Evolutionary conservation across 2,329 filamentous ascomycete species (phyloP).

Genomic region (Ophiocordyceps camponoti-leonardi): DNA sequence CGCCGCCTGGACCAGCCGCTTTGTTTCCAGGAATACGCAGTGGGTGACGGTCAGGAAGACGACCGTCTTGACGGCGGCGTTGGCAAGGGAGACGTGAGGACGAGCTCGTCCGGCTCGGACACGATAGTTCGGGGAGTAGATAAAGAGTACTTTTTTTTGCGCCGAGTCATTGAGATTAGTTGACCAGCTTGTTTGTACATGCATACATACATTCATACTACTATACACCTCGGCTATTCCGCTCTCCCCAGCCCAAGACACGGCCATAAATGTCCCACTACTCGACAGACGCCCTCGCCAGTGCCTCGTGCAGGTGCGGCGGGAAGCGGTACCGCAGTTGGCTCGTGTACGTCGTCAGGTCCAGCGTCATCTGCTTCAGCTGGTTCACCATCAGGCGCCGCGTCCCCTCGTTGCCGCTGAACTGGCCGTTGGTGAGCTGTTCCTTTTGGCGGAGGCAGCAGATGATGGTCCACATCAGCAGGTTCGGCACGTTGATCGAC

Average conservation of each 20-base stretch:
- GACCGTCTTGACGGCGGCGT: no score
- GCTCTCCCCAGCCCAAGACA: no score
- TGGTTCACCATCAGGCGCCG: constrained; percentile 48
- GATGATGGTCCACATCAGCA: constrained; percentile 85
- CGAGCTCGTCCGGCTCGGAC: no score
- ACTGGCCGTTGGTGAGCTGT: constrained; percentile 51
- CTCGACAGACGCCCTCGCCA: constrained; percentile 67
- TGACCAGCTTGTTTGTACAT: no score
- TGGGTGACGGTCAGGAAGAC: no score
- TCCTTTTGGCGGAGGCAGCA: constrained; percentile 69
- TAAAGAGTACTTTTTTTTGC: no score
- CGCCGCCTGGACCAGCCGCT: no score
- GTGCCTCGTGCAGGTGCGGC: constrained; percentile 69
- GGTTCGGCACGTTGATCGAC: constrained; percentile 73
- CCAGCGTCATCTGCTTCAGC: constrained; percentile 65
- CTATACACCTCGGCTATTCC: background rate
- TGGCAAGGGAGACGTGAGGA: no score
- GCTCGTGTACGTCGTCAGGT: constrained; percentile 86
- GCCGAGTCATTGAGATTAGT: no score
- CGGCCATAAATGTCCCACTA: no score
- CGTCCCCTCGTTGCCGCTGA: constrained; percentile 54
- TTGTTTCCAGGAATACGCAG: no score
- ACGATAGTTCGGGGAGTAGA: no score
- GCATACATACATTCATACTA: background rate
- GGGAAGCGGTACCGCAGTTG: constrained; percentile 84